These are phyloP conservation scores for Acacia crassicarpa DNA, from an alignment of 306 rosid genomes.

Conservation along the genomic window DNA sequence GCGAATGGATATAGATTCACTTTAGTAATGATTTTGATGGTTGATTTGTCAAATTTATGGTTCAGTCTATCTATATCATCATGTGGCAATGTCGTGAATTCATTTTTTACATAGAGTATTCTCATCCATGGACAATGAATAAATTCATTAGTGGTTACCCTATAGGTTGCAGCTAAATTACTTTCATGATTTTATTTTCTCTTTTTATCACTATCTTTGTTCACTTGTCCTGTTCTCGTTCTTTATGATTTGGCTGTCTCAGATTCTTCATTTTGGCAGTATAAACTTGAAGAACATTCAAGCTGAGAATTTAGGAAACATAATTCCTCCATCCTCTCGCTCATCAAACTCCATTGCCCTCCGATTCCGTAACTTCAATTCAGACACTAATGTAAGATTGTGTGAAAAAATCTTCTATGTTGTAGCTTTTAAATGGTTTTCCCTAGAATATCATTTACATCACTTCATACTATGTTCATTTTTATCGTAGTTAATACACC, in stretches of 20 bases:
- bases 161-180: conserved; percentile 2
- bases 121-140: neutral
- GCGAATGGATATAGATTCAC: neutral
- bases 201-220: conserved; percentile 25
- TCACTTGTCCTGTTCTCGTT: conserved; percentile 35
- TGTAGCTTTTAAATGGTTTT: conserved; percentile 15
- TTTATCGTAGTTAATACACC: neutral
- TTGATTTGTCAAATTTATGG: neutral
- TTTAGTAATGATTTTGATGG: neutral
- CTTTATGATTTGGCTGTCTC: conserved; percentile 64
- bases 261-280: conserved; percentile 90
- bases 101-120: neutral
- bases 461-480: conserved; percentile 4
- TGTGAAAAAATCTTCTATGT: conserved; percentile 13
- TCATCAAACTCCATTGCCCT: conserved; percentile 86
- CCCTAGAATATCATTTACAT: neutral
- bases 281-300: conserved; percentile 93
- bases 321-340: conserved; percentile 89
- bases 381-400: conserved; percentile 53
- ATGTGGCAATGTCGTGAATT: neutral
- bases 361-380: conserved; percentile 61
- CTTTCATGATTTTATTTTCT: conserved; percentile 16
- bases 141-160: neutral
- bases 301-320: conserved; percentile 70
- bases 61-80: neutral